Evolutionary conservation across 2,329 filamentous ascomycete genomes (phyloP).

Genomic region (Cylindrodendrum hubeiense): DNA sequence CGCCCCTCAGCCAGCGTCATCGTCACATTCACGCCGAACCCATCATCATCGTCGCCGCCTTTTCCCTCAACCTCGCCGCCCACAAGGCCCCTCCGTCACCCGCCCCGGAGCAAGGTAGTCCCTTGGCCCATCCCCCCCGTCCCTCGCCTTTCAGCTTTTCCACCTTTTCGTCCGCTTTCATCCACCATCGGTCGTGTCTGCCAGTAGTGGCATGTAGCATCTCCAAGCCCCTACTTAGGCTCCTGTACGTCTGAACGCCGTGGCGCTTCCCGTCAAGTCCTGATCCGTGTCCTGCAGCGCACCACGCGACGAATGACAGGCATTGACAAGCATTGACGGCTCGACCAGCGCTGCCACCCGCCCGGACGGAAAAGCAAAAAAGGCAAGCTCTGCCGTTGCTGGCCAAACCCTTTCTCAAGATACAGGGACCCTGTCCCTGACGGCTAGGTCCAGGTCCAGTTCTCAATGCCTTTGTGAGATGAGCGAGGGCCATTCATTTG

Average conservation of each 20-base stretch:
- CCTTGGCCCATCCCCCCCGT: background rate
- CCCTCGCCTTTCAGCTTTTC: background rate
- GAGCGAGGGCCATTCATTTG: constrained; percentile 9
- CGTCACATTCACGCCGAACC: constrained; percentile 13
- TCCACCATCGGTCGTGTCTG: background rate
- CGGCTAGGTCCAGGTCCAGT: background rate
- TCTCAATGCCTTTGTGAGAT: background rate
- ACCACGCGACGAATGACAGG: constrained; percentile 7
- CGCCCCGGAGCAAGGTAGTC: constrained; percentile 1
- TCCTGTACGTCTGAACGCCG: constrained; percentile 1
- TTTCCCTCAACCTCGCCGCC: constrained; percentile 1
- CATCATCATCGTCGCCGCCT: constrained; percentile 1
- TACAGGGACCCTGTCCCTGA: constrained; percentile 16
- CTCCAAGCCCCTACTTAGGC: background rate
- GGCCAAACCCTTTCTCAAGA: constrained; percentile 1
- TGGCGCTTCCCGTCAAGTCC: constrained; percentile 4
- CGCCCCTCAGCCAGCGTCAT: constrained; percentile 12
- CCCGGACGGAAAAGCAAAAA: background rate
- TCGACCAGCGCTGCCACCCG: background rate
- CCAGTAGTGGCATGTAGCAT: background rate
- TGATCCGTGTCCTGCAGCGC: constrained; percentile 5
- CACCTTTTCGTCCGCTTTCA: background rate
- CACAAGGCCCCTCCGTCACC: constrained; percentile 1
- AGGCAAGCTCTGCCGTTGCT: background rate
- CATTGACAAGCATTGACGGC: constrained; percentile 5